Evolutionary conservation across 2,329 filamentous ascomycete genomes (phyloP), one percentile per base, ranked within the genome.

Genomic region (Sclerotinia sclerotiorum): DNA sequence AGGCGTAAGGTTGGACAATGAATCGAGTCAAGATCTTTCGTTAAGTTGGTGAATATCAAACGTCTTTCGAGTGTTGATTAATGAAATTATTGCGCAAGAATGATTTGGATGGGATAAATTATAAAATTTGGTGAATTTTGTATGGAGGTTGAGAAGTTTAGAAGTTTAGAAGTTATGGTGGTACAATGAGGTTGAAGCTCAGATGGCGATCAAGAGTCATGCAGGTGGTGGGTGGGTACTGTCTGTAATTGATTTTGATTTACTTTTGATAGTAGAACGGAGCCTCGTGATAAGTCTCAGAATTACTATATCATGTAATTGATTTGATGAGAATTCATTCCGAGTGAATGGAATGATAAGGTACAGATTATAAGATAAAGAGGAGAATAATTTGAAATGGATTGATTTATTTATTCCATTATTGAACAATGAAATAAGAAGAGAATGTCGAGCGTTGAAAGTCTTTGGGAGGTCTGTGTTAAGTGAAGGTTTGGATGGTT

Each of bases 101-200:
- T 46, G 5, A 4, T 17, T 29, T 13, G 56, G 24, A 29, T n/a
- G 56, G 10, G 27, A 29, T 7, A 13, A 29, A 5, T 2, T 29
- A 5, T 29, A 21, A 39, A 46, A 21, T 29, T 29, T 46, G 39
- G 5, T 3, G 15, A 24, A 24, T 32, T 32, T 7, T 1, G 54
- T 35, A 39, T 35, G 39, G 39, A 39, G 35, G 35, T 35, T 6
- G 11, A 15, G 11, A 39, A 56, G 21, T 32, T 39, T 39, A 35
- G 13, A n/a, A 35, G 29, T 35, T n/a, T 58, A 13, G 39, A 35
- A 32, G 58, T 35, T n/a, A 2, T 49, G 29, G 44, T 49, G 29
- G 58, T 62, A 62, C 58, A 62, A 62, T 21, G 58, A 62, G 58
- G 58, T 61, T 62, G 58, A 62, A 62, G 58, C 42, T 61, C 44